phyloP scores from a whole-genome alignment of 2,329 filamentous ascomycete genomes.

The Talaromyces sp. region DNA sequence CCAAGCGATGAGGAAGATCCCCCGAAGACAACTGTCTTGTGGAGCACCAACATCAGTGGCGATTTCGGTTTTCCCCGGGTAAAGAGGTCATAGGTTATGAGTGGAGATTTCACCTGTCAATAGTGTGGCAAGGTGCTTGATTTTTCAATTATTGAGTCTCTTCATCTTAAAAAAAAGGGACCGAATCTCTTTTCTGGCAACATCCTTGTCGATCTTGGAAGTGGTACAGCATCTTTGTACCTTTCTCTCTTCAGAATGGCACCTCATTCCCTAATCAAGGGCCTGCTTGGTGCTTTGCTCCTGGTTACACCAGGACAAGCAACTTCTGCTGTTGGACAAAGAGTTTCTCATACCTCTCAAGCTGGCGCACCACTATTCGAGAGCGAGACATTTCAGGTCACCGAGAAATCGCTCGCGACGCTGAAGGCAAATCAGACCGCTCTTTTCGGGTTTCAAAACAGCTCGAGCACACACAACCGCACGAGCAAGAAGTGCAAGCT shows the following conservation, averaged over 20 bases:
- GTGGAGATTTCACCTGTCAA: background rate
- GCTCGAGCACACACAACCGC: background rate
- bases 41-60: background rate
- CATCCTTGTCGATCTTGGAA: constrained; percentile 6
- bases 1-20: background rate
- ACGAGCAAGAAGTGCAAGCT: constrained; percentile 24
- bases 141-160: constrained; percentile 2
- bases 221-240: background rate
- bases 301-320: constrained; percentile 16
- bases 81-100: background rate
- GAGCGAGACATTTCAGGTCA: constrained; percentile 31
- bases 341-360: constrained; percentile 13
- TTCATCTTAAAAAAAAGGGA: constrained; percentile 6
- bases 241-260: constrained; percentile 6
- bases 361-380: constrained; percentile 26
- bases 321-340: constrained; percentile 9
- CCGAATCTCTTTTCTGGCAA: background rate
- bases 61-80: background rate
- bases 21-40: background rate
- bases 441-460: constrained; percentile 27
- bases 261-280: constrained; percentile 7
- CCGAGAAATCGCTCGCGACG: constrained; percentile 21
- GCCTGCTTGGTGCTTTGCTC: constrained; percentile 17
- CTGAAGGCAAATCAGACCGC: constrained; percentile 10
- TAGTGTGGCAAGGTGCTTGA: background rate